These are phyloP conservation scores for Helotiales sp. DNA, from an alignment of 2,329 filamentous ascomycete species.

Conservation along the genomic window DNA sequence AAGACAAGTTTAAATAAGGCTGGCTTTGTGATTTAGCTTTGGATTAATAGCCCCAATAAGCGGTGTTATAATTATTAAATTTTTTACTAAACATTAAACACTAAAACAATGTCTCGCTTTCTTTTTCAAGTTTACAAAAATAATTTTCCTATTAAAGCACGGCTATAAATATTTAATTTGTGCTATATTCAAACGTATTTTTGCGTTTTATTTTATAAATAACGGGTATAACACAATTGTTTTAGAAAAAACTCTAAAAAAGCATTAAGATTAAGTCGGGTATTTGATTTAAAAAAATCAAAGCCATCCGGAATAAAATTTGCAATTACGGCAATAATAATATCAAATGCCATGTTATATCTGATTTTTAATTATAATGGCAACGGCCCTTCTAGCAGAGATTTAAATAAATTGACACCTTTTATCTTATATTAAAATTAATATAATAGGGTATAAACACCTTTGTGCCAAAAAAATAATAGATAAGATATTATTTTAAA, in stretches of 20 bases:
- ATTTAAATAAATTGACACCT: constrained; percentile 26
- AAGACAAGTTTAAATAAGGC: constrained; percentile 38
- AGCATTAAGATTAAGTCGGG: constrained; percentile 21
- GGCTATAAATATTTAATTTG: constrained; percentile 14
- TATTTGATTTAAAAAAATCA: constrained; percentile 25
- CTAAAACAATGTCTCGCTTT: constrained; percentile 24
- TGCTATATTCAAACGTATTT: constrained; percentile 21
- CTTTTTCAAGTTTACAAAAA: constrained; percentile 28
- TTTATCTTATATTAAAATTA: constrained; percentile 17
- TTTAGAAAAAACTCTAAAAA: constrained; percentile 31
- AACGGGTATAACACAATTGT: constrained; percentile 27
- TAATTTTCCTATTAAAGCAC: constrained; percentile 24
- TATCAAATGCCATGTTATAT: constrained; percentile 30
- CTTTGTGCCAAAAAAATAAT: constrained; percentile 21
- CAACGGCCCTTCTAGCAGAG: constrained; percentile 22
- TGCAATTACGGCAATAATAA: constrained; percentile 34
- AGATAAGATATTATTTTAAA: constrained; percentile 33
- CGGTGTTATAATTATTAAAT: constrained; percentile 22
- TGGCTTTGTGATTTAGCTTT: background rate
- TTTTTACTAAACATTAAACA: constrained; percentile 30
- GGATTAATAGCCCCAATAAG: constrained; percentile 26
- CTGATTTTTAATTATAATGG: constrained; percentile 38
- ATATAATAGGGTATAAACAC: constrained; percentile 32
- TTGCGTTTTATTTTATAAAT: constrained; percentile 27
- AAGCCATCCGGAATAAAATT: constrained; percentile 31